These are phyloP conservation scores for Verticillium tricorpus DNA, from an alignment of 2,329 filamentous ascomycete species.

Conservation along the genomic window DNA sequence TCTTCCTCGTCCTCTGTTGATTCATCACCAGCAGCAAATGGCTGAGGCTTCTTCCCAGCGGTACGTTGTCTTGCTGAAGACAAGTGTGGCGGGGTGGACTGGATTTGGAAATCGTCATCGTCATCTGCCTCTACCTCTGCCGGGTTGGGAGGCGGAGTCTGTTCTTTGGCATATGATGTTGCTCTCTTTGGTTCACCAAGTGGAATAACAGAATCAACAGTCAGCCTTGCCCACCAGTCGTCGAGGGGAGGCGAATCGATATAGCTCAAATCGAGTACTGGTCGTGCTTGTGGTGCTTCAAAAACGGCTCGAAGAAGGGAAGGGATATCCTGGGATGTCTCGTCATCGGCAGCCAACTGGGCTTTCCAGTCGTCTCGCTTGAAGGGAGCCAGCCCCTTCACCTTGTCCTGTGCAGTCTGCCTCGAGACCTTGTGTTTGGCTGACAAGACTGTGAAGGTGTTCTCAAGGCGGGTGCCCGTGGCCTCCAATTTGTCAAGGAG, in stretches of 20 bases:
- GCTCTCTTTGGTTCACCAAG: constrained; percentile 5
- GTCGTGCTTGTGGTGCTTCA: constrained; percentile 26
- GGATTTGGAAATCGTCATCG: constrained; percentile 49
- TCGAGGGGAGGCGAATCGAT: constrained; percentile 31
- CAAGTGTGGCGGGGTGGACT: constrained; percentile 39
- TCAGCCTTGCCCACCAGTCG: constrained; percentile 40
- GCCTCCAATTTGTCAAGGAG: constrained; percentile 51
- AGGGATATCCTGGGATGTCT: constrained; percentile 24
- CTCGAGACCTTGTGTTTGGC: constrained; percentile 40
- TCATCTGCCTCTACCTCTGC: constrained; percentile 18
- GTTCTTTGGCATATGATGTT: constrained; percentile 1
- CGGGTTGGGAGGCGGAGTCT: constrained; percentile 12
- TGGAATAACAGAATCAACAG: background rate
- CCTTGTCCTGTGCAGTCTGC: constrained; percentile 37
- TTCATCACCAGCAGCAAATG: constrained; percentile 16
- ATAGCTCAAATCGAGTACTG: constrained; percentile 21
- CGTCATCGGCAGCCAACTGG: constrained; percentile 16
- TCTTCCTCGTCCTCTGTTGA: constrained; percentile 29
- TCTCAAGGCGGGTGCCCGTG: constrained; percentile 45
- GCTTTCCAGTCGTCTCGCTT: constrained; percentile 32
- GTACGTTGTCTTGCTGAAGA: constrained; percentile 19
- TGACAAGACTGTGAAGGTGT: constrained; percentile 47
- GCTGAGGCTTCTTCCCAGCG: background rate
- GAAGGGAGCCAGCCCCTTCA: constrained; percentile 50
- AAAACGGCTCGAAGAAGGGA: constrained; percentile 39